A percentile compares a stretch with the other conserved stretches of the same genome.
Evolutionary conservation across 2,329 filamentous ascomycete genomes (phyloP).

Genomic region (Colletotrichum orchidophilum): DNA sequence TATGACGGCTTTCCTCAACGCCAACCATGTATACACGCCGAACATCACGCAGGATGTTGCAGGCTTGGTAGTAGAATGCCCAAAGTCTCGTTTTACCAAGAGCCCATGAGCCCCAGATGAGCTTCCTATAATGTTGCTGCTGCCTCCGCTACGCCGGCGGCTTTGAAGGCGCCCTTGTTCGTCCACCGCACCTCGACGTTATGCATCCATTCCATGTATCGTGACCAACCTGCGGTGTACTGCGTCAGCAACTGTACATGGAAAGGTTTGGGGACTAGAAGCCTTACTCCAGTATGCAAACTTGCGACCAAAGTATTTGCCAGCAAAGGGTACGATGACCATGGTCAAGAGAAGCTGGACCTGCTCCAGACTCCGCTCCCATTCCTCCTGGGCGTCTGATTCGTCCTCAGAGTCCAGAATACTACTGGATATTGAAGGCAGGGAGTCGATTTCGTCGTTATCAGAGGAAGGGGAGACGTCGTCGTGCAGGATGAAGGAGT

Average conservation of each 20-base stretch:
- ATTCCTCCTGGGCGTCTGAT: slow-evolving; percentile 92
- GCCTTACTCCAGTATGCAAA: slow-evolving; percentile 94
- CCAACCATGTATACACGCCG: slow-evolving; percentile 22
- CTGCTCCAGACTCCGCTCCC: slow-evolving; percentile 94
- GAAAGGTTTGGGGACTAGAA: background rate
- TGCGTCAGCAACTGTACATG: background rate
- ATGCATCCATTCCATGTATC: slow-evolving; percentile 96
- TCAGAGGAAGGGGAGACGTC: slow-evolving; percentile 54
- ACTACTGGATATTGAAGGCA: slow-evolving; percentile 67
- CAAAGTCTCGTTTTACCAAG: background rate
- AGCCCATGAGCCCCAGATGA: no score
- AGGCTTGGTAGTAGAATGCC: background rate
- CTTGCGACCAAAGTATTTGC: slow-evolving; percentile 94
- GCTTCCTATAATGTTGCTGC: slow-evolving; percentile 60
- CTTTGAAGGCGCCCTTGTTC: slow-evolving; percentile 70
- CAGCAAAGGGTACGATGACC: slow-evolving; percentile 91
- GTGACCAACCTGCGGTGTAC: slow-evolving; percentile 79
- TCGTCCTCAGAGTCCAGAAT: slow-evolving; percentile 63
- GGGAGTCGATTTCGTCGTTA: slow-evolving; percentile 69
- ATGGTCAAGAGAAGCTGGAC: slow-evolving; percentile 92
- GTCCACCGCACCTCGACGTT: slow-evolving; percentile 75
- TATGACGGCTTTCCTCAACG: slow-evolving; percentile 23
- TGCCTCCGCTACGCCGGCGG: slow-evolving; percentile 70
- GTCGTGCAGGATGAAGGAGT: slow-evolving; percentile 63
- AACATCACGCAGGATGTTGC: background rate